A percentile compares a stretch with the other conserved stretches of the same genome.
Evolutionary conservation across 2,329 filamentous ascomycete species (phyloP).

Genomic region (Samsoniella hepiali): DNA sequence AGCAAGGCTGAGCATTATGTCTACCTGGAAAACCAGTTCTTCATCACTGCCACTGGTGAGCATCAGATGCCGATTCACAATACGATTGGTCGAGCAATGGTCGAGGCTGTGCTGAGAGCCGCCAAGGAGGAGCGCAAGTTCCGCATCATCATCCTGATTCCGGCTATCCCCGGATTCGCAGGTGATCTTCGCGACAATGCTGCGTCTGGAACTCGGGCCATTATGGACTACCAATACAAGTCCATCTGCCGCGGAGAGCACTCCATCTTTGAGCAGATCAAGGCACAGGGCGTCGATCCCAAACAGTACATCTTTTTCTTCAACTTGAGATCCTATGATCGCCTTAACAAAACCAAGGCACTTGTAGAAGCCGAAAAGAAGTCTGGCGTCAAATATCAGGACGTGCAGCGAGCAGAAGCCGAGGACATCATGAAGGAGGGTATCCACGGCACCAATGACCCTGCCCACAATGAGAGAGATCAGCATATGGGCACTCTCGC

Average conservation of each 20-base stretch:
- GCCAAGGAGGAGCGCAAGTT: slow-evolving; percentile 83
- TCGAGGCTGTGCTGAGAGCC: slow-evolving; percentile 81
- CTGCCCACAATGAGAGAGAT: slow-evolving; percentile 43
- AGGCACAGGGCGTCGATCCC: slow-evolving; percentile 71
- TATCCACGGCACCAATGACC: slow-evolving; percentile 57
- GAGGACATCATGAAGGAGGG: slow-evolving; percentile 81
- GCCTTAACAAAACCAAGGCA: slow-evolving; percentile 75
- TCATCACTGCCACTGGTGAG: slow-evolving; percentile 92
- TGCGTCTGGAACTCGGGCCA: slow-evolving; percentile 82
- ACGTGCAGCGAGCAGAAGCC: slow-evolving; percentile 83
- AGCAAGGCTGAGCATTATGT: slow-evolving; percentile 85
- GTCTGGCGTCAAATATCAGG: slow-evolving; percentile 78
- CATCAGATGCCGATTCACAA: slow-evolving; percentile 84
- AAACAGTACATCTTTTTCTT: slow-evolving; percentile 84
- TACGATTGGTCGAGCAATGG: slow-evolving; percentile 81
- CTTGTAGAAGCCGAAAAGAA: slow-evolving; percentile 74
- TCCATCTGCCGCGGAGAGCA: slow-evolving; percentile 89
- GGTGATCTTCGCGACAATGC: slow-evolving; percentile 82
- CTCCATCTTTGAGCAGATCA: slow-evolving; percentile 80
- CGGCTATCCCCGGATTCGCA: slow-evolving; percentile 89
- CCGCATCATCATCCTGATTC: slow-evolving; percentile 84
- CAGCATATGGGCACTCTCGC: slow-evolving; percentile 45
- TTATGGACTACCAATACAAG: slow-evolving; percentile 99
- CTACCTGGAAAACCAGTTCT: slow-evolving; percentile 99
- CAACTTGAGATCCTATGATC: slow-evolving; percentile 89